Percentiles rank a stretch among this genome's conserved stretches.
Conservation (phyloP, 352 stramenopile genomes). For the Phytophthora cactorum region DNA sequence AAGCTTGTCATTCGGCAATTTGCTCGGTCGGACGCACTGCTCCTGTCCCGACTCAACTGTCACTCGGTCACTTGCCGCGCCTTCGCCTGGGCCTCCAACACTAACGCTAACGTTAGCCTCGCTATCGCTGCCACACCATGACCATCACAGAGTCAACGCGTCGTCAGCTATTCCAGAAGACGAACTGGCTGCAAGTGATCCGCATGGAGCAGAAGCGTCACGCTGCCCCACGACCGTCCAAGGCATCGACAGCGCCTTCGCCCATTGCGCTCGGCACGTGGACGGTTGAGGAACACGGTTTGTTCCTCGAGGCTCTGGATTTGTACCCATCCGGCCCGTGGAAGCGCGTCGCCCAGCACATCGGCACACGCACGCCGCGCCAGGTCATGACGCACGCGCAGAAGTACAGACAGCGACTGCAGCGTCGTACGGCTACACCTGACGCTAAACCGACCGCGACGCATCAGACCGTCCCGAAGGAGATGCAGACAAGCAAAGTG, state of each 20-base stretch:
- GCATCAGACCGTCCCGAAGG: too few species aligned
- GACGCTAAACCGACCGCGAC: not conserved
- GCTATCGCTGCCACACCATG: slow-evolving; percentile 6
- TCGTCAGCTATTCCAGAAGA: slow-evolving; percentile 25
- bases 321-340: slow-evolving; percentile 56
- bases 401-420: slow-evolving; percentile 40
- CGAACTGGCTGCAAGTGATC: slow-evolving; percentile 27
- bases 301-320: slow-evolving; percentile 36
- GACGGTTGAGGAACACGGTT: slow-evolving; percentile 31
- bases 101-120: slow-evolving; percentile 1
- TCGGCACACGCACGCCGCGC: slow-evolving; percentile 40
- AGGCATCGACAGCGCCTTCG: not conserved
- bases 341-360: slow-evolving; percentile 46
- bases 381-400: slow-evolving; percentile 49
- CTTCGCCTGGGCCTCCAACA: not conserved
- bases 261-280: slow-evolving; percentile 23
- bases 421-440: slow-evolving; percentile 5
- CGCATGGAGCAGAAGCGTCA: slow-evolving; percentile 32
- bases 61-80: slow-evolving; percentile 1
- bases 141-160: slow-evolving; percentile 31
- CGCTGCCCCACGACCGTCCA: slow-evolving; percentile 3
- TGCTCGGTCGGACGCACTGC: slow-evolving; percentile 29
- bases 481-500: slow-evolving; percentile 11
- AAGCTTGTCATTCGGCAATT: slow-evolving; percentile 33
- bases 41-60: slow-evolving; percentile 11